Conservation (phyloP, 805 yeast genomes). For the Wickerhamomyces canadensis region DNA sequence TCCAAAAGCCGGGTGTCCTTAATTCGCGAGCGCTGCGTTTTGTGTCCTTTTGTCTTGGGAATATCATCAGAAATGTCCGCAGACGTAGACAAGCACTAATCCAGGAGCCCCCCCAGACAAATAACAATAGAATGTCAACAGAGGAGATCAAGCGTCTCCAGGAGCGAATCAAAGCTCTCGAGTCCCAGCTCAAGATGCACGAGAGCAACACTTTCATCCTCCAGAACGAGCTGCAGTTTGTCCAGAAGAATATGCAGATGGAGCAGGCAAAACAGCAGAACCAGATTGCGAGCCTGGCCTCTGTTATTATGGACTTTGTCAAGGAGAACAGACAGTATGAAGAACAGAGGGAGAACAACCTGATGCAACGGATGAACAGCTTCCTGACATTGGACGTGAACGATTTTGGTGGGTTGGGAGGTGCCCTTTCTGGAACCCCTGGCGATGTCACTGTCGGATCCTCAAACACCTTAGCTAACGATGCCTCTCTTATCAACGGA, state of each 20-base stretch:
- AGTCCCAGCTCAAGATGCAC: slow-evolving; percentile 18
- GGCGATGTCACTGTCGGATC: slow-evolving; percentile 3
- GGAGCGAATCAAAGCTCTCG: slow-evolving; percentile 21
- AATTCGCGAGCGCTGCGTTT: no score
- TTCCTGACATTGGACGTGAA: slow-evolving; percentile 17
- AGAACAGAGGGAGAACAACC: slow-evolving; percentile 17
- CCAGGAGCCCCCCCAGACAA: no score
- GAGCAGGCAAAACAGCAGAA: slow-evolving; percentile 21
- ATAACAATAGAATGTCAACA: slow-evolving; percentile 4
- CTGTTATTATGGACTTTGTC: slow-evolving; percentile 18
- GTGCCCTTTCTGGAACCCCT: slow-evolving; percentile 2
- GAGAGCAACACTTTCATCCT: slow-evolving; percentile 20
- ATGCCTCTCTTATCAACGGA: slow-evolving; percentile 18
- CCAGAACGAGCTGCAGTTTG: slow-evolving; percentile 20
- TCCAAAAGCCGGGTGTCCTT: no score
- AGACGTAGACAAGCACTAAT: no score
- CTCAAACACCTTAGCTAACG: slow-evolving; percentile 9
- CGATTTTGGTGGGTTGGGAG: slow-evolving; percentile 14
- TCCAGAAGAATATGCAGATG: slow-evolving; percentile 19
- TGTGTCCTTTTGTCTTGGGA: no score
- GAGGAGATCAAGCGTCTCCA: slow-evolving; percentile 21
- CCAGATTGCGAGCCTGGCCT: slow-evolving; percentile 20
- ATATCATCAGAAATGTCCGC: no score
- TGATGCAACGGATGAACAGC: slow-evolving; percentile 19
- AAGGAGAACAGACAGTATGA: slow-evolving; percentile 22